These are phyloP conservation scores for Tetrahymena thermophila DNA, from an alignment of 73 alveolate genomes.

Conservation along the genomic window DNA sequence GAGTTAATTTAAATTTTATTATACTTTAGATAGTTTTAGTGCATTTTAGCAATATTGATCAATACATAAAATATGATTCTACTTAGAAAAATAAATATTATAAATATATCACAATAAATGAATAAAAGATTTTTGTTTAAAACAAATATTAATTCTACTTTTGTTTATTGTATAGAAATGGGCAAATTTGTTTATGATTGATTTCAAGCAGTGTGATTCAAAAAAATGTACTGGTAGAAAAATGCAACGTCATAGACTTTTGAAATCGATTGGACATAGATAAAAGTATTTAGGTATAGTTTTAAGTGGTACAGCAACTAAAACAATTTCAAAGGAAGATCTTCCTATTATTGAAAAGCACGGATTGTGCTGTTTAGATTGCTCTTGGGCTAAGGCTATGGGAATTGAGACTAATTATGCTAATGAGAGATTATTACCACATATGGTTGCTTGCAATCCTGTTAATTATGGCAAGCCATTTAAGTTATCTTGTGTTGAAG, in stretches of 20 bases:
- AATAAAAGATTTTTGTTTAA: no score
- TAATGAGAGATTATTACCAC: constrained; percentile 86
- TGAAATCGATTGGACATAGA: constrained; percentile 58
- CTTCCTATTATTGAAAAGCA: constrained; percentile 61
- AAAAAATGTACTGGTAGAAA: constrained; percentile 96
- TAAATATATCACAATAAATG: no score
- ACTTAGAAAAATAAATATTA: no score
- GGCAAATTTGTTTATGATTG: constrained; percentile 85
- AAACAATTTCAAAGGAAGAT: constrained; percentile 81
- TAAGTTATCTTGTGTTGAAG: constrained; percentile 94
- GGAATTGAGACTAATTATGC: constrained; percentile 73
- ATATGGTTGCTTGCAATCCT: constrained; percentile 93
- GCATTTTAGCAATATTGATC: no score
- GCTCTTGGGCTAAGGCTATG: constrained; percentile 91
- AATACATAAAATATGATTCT: no score
- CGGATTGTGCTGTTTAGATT: constrained; percentile 96
- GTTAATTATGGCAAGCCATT: constrained; percentile 90
- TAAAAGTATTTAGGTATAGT: constrained; percentile 86
- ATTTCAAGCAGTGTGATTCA: constrained; percentile 94
- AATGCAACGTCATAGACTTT: constrained; percentile 71
- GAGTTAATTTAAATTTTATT: no score
- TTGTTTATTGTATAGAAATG: neutral
- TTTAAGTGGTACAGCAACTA: constrained; percentile 84
- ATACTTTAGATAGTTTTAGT: no score
- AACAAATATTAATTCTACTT: neutral